Evolutionary conservation across 345 rosid species (phyloP).

Genomic region (Acer saccharum): DNA sequence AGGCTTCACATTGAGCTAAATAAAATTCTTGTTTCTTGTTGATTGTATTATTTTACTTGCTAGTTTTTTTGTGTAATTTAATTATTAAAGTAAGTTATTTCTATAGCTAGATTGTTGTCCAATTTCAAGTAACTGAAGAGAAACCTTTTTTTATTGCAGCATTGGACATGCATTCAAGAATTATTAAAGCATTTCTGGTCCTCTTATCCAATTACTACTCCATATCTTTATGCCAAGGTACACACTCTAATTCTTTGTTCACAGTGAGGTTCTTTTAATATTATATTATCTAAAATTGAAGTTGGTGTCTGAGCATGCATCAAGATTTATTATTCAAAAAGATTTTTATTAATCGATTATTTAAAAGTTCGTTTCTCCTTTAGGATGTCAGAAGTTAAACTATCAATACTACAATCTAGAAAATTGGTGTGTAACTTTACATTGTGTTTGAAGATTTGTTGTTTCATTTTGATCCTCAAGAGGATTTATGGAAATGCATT

Average conservation of each 20-base stretch:
- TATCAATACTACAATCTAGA: background rate
- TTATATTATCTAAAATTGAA: background rate
- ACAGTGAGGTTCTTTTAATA: background rate
- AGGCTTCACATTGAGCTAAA: conserved; percentile 4
- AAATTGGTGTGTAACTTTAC: background rate
- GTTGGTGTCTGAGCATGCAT: background rate
- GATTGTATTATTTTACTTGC: background rate
- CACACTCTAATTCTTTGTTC: conserved; percentile 6
- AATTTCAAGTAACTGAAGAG: conserved; percentile 18
- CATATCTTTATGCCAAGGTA: conserved; percentile 79
- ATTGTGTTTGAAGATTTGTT: background rate
- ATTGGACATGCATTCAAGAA: conserved; percentile 80
- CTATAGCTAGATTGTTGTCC: conserved; percentile 14
- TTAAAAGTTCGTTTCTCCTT: background rate
- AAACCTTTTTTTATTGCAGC: conserved; percentile 47
- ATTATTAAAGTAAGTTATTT: conserved; percentile 3
- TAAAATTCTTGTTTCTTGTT: conserved; percentile 3
- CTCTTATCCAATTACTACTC: conserved; percentile 83
- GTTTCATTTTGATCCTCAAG: conserved; percentile 1
- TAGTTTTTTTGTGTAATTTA: conserved; percentile 22
- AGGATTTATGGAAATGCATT: conserved; percentile 7
- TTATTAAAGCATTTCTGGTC: conserved; percentile 89
- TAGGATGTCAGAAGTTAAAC: background rate
- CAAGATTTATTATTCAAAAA: background rate
- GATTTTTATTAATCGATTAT: background rate